Evolutionary conservation across 208 protist species (phyloP), one percentile per base, ranked within the genome.

Genomic region (Trypanosoma boissoni): DNA sequence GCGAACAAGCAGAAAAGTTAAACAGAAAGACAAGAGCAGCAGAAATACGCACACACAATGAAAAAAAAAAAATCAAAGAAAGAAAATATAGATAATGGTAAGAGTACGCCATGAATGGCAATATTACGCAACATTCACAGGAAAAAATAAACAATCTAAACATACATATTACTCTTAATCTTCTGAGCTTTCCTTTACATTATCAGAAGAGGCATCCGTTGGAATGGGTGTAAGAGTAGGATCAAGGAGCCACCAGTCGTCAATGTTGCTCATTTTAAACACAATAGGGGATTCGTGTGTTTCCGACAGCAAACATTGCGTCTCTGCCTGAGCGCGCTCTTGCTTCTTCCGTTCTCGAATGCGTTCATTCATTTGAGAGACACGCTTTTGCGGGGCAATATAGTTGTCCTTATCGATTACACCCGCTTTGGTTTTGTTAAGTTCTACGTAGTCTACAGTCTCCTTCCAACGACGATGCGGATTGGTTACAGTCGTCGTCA

Each of bases 211-310:
- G 48, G 42, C 45, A 87, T 59, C 27, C 6, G 58, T 8, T 24
- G 60, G 32, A 53, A 28, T 29, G 28, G 59, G 50, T 76, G 73
- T 21, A 65, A 73, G 23, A 42, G 43, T 37, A 2, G 83, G 74
- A 55, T 91, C 76, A 37, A 91, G 61, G 29, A 60, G 42, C 70
- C 74, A 89, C 84, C 88, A 94, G 52, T 82, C 66, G 32, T 88
- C 76, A 12, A 78, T 79, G 59, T 94, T 94, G 62, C 79, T 85
- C 79, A 94, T 81, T 59, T 84, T 94, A 44, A 87, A 91, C 26
- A 78, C 73, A 10, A 39, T 53, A 2, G 81, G 88, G 0, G 46
- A 70, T 5, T 71, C 45, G 1, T 39, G n/a, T 29, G 0, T 39
- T 31, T 23, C 54, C 55, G 53, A 77, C 63, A 7, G 76, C 56